phyloP scores from a whole-genome alignment of 257 asterid genomes.

The Jasminum sambac region DNA sequence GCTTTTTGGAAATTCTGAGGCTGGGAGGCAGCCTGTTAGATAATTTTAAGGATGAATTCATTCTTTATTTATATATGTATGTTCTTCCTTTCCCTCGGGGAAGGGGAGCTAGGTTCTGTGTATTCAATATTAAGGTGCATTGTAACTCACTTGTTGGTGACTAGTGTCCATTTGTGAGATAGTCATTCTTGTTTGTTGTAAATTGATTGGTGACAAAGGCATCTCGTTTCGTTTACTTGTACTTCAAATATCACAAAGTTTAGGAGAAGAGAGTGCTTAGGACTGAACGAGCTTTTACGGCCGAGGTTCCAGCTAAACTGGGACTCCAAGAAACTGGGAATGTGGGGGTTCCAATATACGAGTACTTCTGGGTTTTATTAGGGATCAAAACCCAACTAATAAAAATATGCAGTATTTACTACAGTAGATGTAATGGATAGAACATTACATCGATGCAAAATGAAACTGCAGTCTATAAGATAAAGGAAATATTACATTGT shows the following conservation, averaged over 20 bases:
- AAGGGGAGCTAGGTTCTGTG: background rate
- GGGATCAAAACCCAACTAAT: too few species aligned
- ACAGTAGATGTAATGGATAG: too few species aligned
- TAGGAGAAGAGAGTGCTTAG: background rate
- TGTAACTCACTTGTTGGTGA: conserved; percentile 21
- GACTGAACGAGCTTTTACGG: background rate
- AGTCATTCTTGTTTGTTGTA: background rate
- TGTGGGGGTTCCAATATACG: too few species aligned
- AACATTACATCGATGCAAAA: too few species aligned
- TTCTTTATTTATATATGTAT: conserved; percentile 5
- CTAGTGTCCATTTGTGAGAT: conserved; percentile 9
- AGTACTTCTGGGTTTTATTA: too few species aligned
- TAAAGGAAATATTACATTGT: too few species aligned
- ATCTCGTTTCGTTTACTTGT: background rate
- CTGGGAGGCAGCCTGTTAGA: background rate
- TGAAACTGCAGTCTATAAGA: too few species aligned
- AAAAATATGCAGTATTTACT: too few species aligned
- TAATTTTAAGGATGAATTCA: conserved; percentile 1
- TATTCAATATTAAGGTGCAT: conserved; percentile 21
- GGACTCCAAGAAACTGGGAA: too few species aligned
- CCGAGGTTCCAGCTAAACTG: too few species aligned
- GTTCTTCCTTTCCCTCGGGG: background rate
- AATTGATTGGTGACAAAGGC: background rate
- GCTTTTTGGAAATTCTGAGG: conserved; percentile 14
- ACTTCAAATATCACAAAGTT: background rate